Evolutionary conservation across 2,329 filamentous ascomycete genomes (phyloP).

Genomic region (Calonectria multiphialidica): DNA sequence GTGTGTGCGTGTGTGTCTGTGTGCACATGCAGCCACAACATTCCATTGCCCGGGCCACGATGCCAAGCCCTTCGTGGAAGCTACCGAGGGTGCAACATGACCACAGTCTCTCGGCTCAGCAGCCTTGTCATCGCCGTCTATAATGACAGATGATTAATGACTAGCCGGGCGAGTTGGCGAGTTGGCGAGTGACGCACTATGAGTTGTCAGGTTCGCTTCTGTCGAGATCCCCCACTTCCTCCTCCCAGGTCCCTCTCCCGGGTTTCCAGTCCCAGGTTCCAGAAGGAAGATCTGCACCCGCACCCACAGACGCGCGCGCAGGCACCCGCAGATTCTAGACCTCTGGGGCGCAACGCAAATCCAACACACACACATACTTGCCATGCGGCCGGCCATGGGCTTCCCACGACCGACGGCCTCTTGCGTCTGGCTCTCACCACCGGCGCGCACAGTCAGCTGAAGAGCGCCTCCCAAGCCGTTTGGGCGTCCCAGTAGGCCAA

Average conservation of each 20-base stretch:
- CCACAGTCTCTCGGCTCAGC: not conserved
- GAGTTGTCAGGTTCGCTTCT: constrained; percentile 13
- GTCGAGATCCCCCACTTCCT: not conserved
- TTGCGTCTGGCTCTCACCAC: not conserved
- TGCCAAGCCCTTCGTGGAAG: not conserved
- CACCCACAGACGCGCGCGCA: not conserved
- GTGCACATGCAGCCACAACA: not conserved
- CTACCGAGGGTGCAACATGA: not conserved
- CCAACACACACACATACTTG: not conserved
- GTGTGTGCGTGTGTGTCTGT: not conserved
- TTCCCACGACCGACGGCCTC: not conserved
- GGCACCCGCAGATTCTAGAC: not conserved
- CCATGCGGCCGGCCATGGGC: not conserved
- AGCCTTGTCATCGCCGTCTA: not conserved
- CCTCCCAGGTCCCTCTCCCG: not conserved
- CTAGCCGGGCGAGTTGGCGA: not conserved
- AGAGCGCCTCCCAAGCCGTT: constrained; percentile 11
- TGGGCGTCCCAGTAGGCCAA: constrained; percentile 1
- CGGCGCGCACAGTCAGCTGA: not conserved
- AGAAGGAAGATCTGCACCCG: constrained; percentile 9
- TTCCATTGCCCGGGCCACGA: not conserved
- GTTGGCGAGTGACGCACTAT: not conserved
- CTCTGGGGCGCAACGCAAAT: not conserved
- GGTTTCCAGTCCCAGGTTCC: not conserved
- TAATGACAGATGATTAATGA: not conserved